Percentiles rank a stretch among this genome's conserved stretches.
Conservation (phyloP, 1,284 basidiomycete species). For the Melampsora americana region DNA sequence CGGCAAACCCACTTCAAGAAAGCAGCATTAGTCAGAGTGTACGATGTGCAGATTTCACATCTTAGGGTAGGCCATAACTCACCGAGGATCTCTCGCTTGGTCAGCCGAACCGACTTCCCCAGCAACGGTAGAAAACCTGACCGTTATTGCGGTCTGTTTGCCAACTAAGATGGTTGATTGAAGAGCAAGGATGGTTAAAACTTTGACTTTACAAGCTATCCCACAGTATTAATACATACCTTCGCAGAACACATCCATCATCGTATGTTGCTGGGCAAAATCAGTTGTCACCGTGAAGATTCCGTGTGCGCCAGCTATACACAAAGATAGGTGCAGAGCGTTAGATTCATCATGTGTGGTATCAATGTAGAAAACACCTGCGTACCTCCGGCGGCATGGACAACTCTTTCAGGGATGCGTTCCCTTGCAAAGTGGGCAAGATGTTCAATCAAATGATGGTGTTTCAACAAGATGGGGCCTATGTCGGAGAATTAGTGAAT, state of each 20-base stretch:
- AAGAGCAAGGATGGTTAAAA: too few relatives aligned
- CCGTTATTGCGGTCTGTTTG: conserved; percentile 52
- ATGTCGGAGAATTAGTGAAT: not conserved
- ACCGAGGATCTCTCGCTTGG: conserved; percentile 80
- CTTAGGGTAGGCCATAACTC: not conserved
- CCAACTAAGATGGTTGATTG: conserved; percentile 35
- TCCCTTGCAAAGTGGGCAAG: conserved; percentile 88
- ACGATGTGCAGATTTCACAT: not conserved
- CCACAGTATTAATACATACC: not conserved
- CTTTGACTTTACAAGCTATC: too few relatives aligned
- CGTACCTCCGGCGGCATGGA: conserved; percentile 54
- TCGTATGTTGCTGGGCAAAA: conserved; percentile 15
- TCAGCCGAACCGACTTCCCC: conserved; percentile 82
- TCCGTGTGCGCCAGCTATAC: conserved; percentile 24
- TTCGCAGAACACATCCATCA: conserved; percentile 23
- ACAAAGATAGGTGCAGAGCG: not conserved
- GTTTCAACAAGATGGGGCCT: conserved; percentile 20
- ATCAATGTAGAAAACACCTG: not conserved
- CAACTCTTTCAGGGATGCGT: conserved; percentile 91
- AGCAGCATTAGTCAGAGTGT: not conserved
- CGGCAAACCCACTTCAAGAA: not conserved
- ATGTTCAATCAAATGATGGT: conserved; percentile 63
- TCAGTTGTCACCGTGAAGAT: conserved; percentile 17
- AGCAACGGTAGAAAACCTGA: conserved; percentile 59
- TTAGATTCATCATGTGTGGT: not conserved